Evolutionary conservation across 108 stramenopile genomes (phyloP).

Genomic region (Discostella pseudostelligera): DNA sequence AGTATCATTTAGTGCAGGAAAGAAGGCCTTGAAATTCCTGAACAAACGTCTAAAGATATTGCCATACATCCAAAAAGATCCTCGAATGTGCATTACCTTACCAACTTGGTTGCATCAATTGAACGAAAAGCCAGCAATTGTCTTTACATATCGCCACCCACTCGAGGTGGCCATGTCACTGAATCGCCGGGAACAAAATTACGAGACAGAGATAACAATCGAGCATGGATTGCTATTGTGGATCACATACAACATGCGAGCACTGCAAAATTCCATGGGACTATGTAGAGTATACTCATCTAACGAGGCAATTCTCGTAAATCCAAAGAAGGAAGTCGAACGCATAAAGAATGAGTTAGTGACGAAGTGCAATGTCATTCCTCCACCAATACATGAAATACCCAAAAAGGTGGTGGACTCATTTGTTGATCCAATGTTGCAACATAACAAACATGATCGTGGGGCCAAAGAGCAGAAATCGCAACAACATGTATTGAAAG

Average conservation of each 20-base stretch:
- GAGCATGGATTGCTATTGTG: slow-evolving; percentile 77
- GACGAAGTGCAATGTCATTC: slow-evolving; percentile 61
- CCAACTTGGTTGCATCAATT: slow-evolving; percentile 81
- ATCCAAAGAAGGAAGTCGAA: slow-evolving; percentile 72
- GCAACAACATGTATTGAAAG: slow-evolving; percentile 31
- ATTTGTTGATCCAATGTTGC: slow-evolving; percentile 80
- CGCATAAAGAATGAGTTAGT: slow-evolving; percentile 77
- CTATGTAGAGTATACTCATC: slow-evolving; percentile 77
- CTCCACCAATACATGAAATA: slow-evolving; percentile 54
- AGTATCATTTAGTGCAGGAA: slow-evolving; percentile 61
- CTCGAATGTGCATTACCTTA: slow-evolving; percentile 88
- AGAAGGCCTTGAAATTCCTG: slow-evolving; percentile 57
- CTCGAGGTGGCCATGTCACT: slow-evolving; percentile 91
- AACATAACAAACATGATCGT: slow-evolving; percentile 67
- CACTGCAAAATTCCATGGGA: slow-evolving; percentile 69
- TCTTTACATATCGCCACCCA: slow-evolving; percentile 93
- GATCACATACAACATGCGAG: slow-evolving; percentile 87
- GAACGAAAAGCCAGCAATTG: slow-evolving; percentile 74
- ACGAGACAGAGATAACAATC: slow-evolving; percentile 36
- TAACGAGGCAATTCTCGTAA: slow-evolving; percentile 69
- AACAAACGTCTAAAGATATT: slow-evolving; percentile 58
- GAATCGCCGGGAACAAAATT: slow-evolving; percentile 63
- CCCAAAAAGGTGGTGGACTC: slow-evolving; percentile 64
- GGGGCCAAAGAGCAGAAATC: slow-evolving; percentile 12
- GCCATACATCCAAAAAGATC: slow-evolving; percentile 92